A percentile compares a stretch with the other conserved stretches of the same genome.
phyloP scores from a whole-genome alignment of 2,329 filamentous ascomycete species.

The Shiraia bambusicola region DNA sequence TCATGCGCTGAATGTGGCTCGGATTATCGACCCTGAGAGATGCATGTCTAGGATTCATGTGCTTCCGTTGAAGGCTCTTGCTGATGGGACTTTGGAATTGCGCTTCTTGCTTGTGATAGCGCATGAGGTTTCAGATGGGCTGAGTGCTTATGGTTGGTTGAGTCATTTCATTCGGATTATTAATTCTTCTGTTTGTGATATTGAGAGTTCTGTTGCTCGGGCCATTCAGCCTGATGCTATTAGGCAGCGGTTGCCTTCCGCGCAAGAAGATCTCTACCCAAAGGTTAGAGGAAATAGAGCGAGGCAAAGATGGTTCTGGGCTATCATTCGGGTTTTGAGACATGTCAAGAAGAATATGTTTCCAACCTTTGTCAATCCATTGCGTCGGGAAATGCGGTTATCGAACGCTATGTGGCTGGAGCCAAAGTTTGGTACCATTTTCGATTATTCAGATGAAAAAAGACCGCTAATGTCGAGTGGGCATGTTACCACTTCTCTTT shows the following conservation, averaged over 20 bases:
- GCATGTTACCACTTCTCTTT: constrained; percentile 36
- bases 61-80: constrained; percentile 29
- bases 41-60: constrained; percentile 46
- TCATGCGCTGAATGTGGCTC: constrained; percentile 46
- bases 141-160: constrained; percentile 48
- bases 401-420: constrained; percentile 23
- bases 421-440: constrained; percentile 36
- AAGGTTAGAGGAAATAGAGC: constrained; percentile 41
- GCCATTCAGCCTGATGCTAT: constrained; percentile 18
- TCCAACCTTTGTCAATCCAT: constrained; percentile 47
- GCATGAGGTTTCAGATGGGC: constrained; percentile 50
- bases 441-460: constrained; percentile 40
- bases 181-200: constrained; percentile 10
- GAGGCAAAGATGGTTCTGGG: constrained; percentile 52
- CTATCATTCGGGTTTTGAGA: constrained; percentile 47
- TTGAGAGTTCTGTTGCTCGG: constrained; percentile 11
- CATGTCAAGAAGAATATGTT: constrained; percentile 45
- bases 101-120: constrained; percentile 45
- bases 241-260: constrained; percentile 39
- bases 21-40: constrained; percentile 42
- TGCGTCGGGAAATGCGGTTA: constrained; percentile 29
- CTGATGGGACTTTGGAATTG: constrained; percentile 32
- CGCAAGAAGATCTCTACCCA: constrained; percentile 53
- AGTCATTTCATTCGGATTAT: constrained; percentile 41
- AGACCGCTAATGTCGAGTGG: constrained; percentile 44